Conservation (phyloP, 2,329 filamentous ascomycete genomes). For the Apiospora malaysiana region DNA sequence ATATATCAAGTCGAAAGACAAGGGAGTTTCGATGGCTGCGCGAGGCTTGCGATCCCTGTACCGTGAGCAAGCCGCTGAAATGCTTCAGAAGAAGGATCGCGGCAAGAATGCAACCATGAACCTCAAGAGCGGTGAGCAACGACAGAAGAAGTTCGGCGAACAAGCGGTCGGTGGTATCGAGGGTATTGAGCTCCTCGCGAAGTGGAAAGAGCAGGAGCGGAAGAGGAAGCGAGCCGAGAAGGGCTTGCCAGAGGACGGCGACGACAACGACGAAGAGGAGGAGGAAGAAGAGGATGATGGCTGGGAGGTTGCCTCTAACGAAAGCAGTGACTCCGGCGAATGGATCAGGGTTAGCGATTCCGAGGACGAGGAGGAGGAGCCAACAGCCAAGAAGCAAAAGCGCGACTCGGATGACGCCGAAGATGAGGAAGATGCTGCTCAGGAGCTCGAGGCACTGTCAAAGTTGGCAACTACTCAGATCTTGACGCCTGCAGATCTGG, state of each 20-base stretch:
- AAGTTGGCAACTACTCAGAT: constrained; percentile 92
- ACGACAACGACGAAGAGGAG: constrained; percentile 65
- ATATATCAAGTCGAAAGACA: constrained; percentile 97
- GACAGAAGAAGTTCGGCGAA: constrained; percentile 82
- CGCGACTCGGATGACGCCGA: constrained; percentile 40
- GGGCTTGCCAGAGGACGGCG: constrained; percentile 68
- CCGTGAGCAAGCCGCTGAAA: constrained; percentile 86
- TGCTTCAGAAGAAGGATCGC: constrained; percentile 87
- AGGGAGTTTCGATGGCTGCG: constrained; percentile 98
- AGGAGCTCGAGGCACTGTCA: constrained; percentile 58
- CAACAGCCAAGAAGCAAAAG: constrained; percentile 69
- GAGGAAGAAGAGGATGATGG: constrained; percentile 59
- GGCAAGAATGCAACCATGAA: constrained; percentile 90
- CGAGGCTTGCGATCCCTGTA: constrained; percentile 91
- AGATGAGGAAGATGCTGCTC: constrained; percentile 36
- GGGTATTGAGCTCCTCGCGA: constrained; percentile 86
- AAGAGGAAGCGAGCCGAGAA: constrained; percentile 73
- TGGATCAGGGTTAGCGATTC: constrained; percentile 93
- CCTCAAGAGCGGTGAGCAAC: constrained; percentile 75
- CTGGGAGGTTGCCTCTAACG: constrained; percentile 67
- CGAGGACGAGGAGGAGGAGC: constrained; percentile 78
- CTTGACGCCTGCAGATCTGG: constrained; percentile 93
- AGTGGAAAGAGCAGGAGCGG: constrained; percentile 92
- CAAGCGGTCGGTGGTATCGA: constrained; percentile 83
- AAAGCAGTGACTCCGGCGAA: constrained; percentile 76